Conservation (phyloP, 768 basidiomycete species). For the Suillus luteus region DNA sequence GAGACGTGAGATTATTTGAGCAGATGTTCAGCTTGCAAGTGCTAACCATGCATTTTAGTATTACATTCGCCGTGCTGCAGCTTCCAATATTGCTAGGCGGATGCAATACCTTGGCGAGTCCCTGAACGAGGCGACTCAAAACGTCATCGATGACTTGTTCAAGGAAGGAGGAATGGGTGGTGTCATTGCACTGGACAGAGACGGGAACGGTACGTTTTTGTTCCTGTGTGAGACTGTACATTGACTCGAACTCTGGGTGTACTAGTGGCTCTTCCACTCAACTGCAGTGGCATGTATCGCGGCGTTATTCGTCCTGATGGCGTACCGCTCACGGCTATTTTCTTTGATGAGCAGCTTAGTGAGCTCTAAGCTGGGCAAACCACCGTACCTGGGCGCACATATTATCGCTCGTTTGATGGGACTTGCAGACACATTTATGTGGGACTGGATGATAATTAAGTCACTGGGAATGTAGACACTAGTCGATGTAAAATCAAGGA, state of each 20-base stretch:
- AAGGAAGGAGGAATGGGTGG: constrained; percentile 69
- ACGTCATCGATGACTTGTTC: constrained; percentile 59
- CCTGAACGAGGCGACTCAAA: constrained; percentile 52
- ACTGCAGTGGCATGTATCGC: constrained; percentile 82
- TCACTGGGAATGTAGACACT: background rate
- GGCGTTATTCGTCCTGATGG: constrained; percentile 74
- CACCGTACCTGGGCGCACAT: background rate
- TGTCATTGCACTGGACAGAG: constrained; percentile 68
- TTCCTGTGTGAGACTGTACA: constrained; percentile 1
- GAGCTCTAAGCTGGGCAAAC: constrained; percentile 13
- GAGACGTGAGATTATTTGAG: constrained; percentile 57
- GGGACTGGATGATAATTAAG: background rate
- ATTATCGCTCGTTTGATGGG: background rate
- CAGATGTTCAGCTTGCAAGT: constrained; percentile 8
- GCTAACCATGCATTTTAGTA: constrained; percentile 46
- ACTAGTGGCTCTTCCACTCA: constrained; percentile 71
- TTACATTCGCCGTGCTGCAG: constrained; percentile 73
- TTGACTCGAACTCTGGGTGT: background rate
- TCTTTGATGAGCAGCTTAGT: constrained; percentile 60
- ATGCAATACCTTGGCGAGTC: constrained; percentile 63
- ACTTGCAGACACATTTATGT: background rate
- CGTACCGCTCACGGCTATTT: constrained; percentile 72
- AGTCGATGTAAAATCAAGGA: background rate
- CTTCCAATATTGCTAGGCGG: constrained; percentile 64
- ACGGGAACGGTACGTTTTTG: constrained; percentile 60